Conservation (phyloP, 768 basidiomycete genomes). For the Pleurotus salmoneostramineus region DNA sequence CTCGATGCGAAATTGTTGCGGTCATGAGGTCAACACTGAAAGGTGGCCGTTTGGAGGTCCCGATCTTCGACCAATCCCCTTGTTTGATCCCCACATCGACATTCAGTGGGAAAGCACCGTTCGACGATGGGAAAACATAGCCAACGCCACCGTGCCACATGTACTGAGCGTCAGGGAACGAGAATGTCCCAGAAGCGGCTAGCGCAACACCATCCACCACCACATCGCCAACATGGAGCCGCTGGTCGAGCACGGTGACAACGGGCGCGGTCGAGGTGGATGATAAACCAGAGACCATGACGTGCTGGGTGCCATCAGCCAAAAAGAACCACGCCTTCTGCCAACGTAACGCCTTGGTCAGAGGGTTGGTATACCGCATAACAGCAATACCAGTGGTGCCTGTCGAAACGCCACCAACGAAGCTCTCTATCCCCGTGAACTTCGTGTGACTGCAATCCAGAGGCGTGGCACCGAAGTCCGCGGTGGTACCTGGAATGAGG, state of each 20-base stretch:
- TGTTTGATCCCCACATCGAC: slow-evolving; percentile 41
- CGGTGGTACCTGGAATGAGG: slow-evolving; percentile 67
- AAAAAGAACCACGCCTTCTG: slow-evolving; percentile 78
- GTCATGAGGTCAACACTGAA: slow-evolving; percentile 59
- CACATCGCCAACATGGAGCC: slow-evolving; percentile 39
- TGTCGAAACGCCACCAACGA: slow-evolving; percentile 67
- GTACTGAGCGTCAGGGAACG: slow-evolving; percentile 21
- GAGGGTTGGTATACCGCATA: slow-evolving; percentile 66
- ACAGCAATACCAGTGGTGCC: slow-evolving; percentile 53
- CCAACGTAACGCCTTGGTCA: slow-evolving; percentile 48
- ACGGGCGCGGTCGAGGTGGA: slow-evolving; percentile 42
- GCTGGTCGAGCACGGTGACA: slow-evolving; percentile 66
- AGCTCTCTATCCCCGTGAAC: slow-evolving; percentile 43
- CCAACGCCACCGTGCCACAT: slow-evolving; percentile 68
- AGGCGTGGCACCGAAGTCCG: slow-evolving; percentile 54
- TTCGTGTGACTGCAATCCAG: slow-evolving; percentile 42
- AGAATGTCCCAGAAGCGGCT: slow-evolving; percentile 6
- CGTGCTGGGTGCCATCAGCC: slow-evolving; percentile 55
- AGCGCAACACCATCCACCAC: slow-evolving; percentile 32
- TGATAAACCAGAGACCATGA: slow-evolving; percentile 52
- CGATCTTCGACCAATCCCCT: slow-evolving; percentile 60
- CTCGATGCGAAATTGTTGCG: slow-evolving; percentile 50
- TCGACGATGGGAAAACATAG: slow-evolving; percentile 42
- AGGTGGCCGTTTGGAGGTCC: slow-evolving; percentile 57
- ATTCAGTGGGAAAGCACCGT: slow-evolving; percentile 32